phyloP scores from a whole-genome alignment of 495 filamentous ascomycete species.

The Monascus purpureus region DNA sequence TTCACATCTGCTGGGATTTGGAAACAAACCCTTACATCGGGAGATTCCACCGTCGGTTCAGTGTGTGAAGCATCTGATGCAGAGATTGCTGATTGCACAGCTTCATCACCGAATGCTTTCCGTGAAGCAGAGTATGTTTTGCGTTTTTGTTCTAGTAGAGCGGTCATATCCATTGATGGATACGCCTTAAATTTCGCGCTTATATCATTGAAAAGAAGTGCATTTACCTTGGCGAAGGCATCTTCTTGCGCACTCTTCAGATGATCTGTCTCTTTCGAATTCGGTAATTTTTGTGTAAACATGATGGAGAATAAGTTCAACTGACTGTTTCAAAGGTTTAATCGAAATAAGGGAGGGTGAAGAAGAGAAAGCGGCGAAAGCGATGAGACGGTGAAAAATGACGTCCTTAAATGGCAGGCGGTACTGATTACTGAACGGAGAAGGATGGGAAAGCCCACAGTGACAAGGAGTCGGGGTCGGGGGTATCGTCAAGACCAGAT shows the following conservation, averaged over 20 bases:
- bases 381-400: no score
- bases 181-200: constrained; percentile 2
- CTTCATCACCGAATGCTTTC: constrained; percentile 3
- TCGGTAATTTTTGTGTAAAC: background rate
- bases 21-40: constrained; percentile 13
- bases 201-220: background rate
- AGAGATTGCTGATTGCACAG: constrained; percentile 1
- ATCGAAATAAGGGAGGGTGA: background rate
- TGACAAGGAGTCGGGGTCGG: no score
- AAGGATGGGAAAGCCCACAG: no score
- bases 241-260: background rate
- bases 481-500: no score
- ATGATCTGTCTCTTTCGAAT: background rate
- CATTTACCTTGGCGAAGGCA: constrained; percentile 1
- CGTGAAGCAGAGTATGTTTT: constrained; percentile 4
- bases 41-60: background rate
- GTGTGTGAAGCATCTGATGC: background rate
- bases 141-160: constrained; percentile 1
- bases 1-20: constrained; percentile 16
- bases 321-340: background rate
- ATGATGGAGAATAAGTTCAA: background rate
- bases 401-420: no score
- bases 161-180: constrained; percentile 4
- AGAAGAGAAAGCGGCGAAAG: no score
- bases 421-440: no score